Evolutionary conservation across 2,329 filamentous ascomycete genomes (phyloP), one percentile per base, ranked within the genome.

Genomic region (Coleophoma eucalyptorum): DNA sequence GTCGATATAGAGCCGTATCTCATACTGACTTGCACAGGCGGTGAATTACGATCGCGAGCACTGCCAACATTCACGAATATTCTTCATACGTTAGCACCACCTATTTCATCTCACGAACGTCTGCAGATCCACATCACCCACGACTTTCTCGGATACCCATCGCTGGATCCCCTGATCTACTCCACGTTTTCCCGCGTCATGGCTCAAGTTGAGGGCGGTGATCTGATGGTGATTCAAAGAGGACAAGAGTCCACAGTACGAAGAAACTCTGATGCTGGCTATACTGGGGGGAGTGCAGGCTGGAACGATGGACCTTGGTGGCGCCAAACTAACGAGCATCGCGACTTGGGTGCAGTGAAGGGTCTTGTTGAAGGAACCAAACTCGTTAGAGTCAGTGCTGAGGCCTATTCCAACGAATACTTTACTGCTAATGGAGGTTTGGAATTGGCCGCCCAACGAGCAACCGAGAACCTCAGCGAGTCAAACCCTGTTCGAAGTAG

Each of bases 251-350:
- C 86, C 45, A 81, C 85, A 43, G 84, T 83, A 31, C 84, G 84
- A 43, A 81, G 85, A 41, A 79, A 79, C 40, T 83, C 83, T 2
- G 77, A 87, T 44, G 77, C 76, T 52, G 78, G 78, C 37, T 80
- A 78, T 21, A 67, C 74, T 21, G 80, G 84, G 47, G 75, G 73
- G 16, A 73, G 75, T 26, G 77, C 80, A 35, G 87, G 88, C 55
- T 99, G 94, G 92, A 87, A 84, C 44, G 93, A 97, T 62, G 94
- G 94, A 0, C 94, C 94, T 3, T 99, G 94, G 94, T 99, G 94
- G 93, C 83, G 92, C 58, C 84, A 84, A 68, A 76, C 73, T 45
- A 81, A 79, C 65, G 73, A 78, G 19, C 80, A 86, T 50, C 86
- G 94, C 50, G 89, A 90, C 61, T 76, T 97, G 7, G 89, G 90